Base-by-base conservation (phyloP, 305 asterid species). In the Withania somnifera region DNA sequence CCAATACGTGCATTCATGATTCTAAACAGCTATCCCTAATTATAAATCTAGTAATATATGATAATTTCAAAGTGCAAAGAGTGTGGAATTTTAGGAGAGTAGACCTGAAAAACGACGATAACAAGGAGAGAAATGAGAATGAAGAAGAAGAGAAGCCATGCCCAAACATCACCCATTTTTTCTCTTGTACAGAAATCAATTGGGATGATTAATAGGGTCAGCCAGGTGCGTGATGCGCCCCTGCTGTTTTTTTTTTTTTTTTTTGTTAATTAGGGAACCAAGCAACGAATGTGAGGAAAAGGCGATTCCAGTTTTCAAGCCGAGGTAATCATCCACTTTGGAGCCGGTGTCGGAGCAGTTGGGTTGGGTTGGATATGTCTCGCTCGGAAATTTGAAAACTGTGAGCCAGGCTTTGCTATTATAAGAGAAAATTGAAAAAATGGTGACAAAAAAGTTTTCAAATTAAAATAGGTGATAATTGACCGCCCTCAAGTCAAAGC, bases 61-160 rank as follows among this genome's bases (percentile, higher is more conserved):
- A 57, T 28, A 61, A 14, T 30, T 61, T 28, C 19, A 11, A 30
- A 15, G 17, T 38, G 15, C 10, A 22, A 42, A 71, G 56, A 13
- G 56, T 42, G 45, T 64, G 54, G 54, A 15, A n/a, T n/a, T n/a
- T 60, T 79, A 84, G 30, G 30, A 13, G 6, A 50, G n/a, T 30
- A 71, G n/a, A 91, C 95, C 95, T 91, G 95, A 84, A 78, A 91
- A 88, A 91, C 88, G 34, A 91, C 54, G 86, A 89, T 81, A 81
- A 84, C 80, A 61, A 91, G 80, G 50, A 91, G 87, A 51, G 86
- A 82, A 51, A 91, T 84, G 47, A 87, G 90, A 20, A 84, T 80
- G 87, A 91, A 83, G 91, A 91, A 90, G 88, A 90, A 91, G 42
- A 88, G 80, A 45, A 90, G 85, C 95, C 95, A 91, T 51, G 86